These are phyloP conservation scores for Euryodendron excelsum DNA, from an alignment of 148 eudicot genomes.

Conservation along the genomic window DNA sequence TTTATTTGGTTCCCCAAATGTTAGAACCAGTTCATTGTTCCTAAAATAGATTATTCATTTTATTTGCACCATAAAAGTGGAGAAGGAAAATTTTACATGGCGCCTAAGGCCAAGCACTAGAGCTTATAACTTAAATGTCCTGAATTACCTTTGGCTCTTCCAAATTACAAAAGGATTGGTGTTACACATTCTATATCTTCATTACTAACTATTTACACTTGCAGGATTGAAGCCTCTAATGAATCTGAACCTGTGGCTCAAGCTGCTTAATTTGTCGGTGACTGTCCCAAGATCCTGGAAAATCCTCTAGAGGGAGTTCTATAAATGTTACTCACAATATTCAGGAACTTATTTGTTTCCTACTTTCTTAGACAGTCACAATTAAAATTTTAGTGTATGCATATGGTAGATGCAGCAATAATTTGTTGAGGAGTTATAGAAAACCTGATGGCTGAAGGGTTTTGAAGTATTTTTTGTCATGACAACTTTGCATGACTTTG, in stretches of 20 bases:
- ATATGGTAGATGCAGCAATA: neutral
- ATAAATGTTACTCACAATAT: neutral
- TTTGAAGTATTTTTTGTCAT: neutral
- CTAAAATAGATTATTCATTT: neutral
- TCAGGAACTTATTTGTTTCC: neutral
- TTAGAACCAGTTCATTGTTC: neutral
- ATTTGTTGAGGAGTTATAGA: neutral
- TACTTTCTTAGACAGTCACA: neutral
- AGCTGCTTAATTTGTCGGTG: constrained; percentile 32
- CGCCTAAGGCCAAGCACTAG: neutral
- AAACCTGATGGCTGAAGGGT: constrained; percentile 1
- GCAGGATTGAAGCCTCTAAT: constrained; percentile 45
- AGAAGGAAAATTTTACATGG: neutral
- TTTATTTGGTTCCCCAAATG: neutral
- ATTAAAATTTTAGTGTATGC: neutral
- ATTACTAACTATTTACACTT: constrained; percentile 1
- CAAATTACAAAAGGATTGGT: neutral
- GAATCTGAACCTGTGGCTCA: constrained; percentile 54
- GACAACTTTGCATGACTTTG: neutral
- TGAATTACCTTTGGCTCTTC: neutral
- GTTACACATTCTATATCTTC: neutral
- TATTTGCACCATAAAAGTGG: neutral
- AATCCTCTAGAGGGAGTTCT: neutral
- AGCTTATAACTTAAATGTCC: neutral
- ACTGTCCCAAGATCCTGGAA: neutral